Percentiles rank a stretch among this genome's conserved stretches.
Conservation (phyloP, 2,329 filamentous ascomycete genomes). For the Epichloe typhina region DNA sequence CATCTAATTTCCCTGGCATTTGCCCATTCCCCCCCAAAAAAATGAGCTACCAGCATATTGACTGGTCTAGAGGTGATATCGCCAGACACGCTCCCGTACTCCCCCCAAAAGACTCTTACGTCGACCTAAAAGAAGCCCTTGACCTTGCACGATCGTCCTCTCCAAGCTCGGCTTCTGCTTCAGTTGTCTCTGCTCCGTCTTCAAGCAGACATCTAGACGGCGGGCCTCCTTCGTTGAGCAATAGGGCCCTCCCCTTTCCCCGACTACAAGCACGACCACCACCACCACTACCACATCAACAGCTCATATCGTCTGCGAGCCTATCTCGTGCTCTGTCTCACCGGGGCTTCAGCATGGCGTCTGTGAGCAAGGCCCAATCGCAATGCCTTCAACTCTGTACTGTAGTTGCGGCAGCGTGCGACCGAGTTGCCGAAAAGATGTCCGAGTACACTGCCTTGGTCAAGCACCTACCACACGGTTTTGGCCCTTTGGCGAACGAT, state of each 20-base stretch:
- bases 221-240: neutral
- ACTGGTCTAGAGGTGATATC: neutral
- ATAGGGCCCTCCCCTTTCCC: neutral
- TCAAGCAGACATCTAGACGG: conserved; percentile 2
- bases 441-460: conserved; percentile 48
- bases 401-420: conserved; percentile 45
- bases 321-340: neutral
- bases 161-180: conserved; percentile 4
- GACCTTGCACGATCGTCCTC: conserved; percentile 3
- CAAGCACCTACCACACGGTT: conserved; percentile 40
- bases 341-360: conserved; percentile 7
- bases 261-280: neutral
- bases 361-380: conserved; percentile 16
- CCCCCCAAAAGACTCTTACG: conserved; percentile 1
- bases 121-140: conserved; percentile 7
- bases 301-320: neutral
- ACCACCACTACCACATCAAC: neutral
- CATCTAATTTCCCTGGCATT: neutral
- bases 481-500: conserved; percentile 47
- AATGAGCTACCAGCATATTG: conserved; percentile 4
- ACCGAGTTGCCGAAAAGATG: conserved; percentile 51
- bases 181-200: conserved; percentile 1
- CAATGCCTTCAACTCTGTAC: conserved; percentile 34
- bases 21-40: neutral
- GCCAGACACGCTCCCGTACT: neutral